Evolutionary conservation across 2,329 filamentous ascomycete genomes (phyloP), one percentile per base, ranked within the genome.

Genomic region (Botrytis elliptica): DNA sequence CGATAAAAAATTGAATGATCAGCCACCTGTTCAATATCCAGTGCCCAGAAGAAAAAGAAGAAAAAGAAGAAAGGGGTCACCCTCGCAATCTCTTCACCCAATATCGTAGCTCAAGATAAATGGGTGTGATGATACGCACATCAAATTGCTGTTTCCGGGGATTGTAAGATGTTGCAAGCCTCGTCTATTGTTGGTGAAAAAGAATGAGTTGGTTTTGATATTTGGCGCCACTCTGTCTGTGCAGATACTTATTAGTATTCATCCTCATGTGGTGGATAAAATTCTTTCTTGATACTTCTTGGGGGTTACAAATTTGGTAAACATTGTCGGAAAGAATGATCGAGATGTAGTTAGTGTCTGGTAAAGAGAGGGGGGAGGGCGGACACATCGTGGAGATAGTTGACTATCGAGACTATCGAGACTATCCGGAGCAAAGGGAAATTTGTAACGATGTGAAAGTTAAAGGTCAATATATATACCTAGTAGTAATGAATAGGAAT

Each of bases 121-220:
- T 66, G 33, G 38, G 64, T 66, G 44, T 67, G 36, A 40, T 67
- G n/a, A 40, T 40, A 40, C 49, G 65, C 65, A 67, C 25, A 67
- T 33, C 33, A 67, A 67, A 67, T 67, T 67, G 65, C 46, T 40
- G 33, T 55, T 67, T 40, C 38, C 65, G 64, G 44, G 22, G 20
- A 16, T 3, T 38, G 36, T 36, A 22, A n/a, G n/a, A n/a, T 66
- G 40, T 44, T 33, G 62, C 64, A 66, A 66, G 22, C 14, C 29
- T 52, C 44, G 7, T 66, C 4, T 66, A 52, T 38, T 66, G 64
- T 52, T 52, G 64, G 64, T n/a, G 29, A 52, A 55, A 66, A 49
- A 49, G 63, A 49, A 22, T 36, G 63, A 65, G 10, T 33, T 25
- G 63, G 10, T 25, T 33, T 33, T 46, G 42, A 46, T 33, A 12